These are phyloP conservation scores for Teratosphaeria epicoccoides DNA, from an alignment of 2,329 filamentous ascomycete species.

Conservation along the genomic window DNA sequence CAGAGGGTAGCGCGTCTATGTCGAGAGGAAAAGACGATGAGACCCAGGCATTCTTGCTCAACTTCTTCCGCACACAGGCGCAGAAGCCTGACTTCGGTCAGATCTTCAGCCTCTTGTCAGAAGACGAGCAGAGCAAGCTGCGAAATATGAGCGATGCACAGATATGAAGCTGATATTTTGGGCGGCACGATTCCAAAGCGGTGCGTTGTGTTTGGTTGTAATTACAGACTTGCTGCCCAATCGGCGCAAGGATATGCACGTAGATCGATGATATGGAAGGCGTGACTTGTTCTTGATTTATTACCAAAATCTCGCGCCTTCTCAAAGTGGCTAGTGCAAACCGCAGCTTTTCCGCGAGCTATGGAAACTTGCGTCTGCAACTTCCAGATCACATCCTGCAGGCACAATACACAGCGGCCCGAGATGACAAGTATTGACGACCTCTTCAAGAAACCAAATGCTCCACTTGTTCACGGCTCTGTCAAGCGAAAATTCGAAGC, in stretches of 20 bases:
- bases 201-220: not conserved
- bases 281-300: too few species aligned
- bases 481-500: slow-evolving; percentile 50
- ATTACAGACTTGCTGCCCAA: not conserved
- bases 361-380: not conserved
- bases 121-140: slow-evolving; percentile 45
- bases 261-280: too few species aligned
- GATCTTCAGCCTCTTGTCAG: slow-evolving; percentile 44
- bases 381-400: not conserved
- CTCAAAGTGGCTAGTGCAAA: not conserved
- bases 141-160: slow-evolving; percentile 21
- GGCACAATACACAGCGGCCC: not conserved
- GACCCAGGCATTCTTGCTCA: slow-evolving; percentile 70
- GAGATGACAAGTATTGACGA: slow-evolving; percentile 52
- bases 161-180: not conserved
- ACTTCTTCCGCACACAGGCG: slow-evolving; percentile 60
- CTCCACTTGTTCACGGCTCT: not conserved
- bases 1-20: slow-evolving; percentile 36
- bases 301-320: too few species aligned
- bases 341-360: not conserved
- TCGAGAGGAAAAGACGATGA: slow-evolving; percentile 72
- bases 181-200: not conserved
- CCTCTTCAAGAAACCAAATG: slow-evolving; percentile 48
- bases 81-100: slow-evolving; percentile 45
- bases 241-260: not conserved